Evolutionary conservation across 163 green algal species (phyloP).

Genomic region (Coccomyxa subellipsoidea): DNA sequence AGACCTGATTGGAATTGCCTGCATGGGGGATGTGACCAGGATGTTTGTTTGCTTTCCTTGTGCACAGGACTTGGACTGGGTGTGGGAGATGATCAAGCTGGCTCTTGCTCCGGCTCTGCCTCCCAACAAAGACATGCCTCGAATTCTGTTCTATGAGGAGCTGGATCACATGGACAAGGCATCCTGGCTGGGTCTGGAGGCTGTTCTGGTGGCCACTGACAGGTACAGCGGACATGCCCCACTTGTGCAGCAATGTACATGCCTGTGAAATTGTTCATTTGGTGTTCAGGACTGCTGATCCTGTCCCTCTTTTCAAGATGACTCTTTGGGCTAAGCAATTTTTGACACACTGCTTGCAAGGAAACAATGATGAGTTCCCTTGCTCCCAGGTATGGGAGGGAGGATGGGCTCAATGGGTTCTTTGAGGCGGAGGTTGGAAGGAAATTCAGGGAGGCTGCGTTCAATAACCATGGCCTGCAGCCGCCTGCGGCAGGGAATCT

Average conservation of each 20-base stretch:
- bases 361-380: background rate
- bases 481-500: slow-evolving; percentile 23
- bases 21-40: no score
- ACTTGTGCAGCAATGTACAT: background rate
- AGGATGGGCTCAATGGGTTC: slow-evolving; percentile 41
- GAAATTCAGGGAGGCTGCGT: slow-evolving; percentile 38
- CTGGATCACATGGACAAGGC: slow-evolving; percentile 28
- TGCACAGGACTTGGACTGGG: slow-evolving; percentile 33
- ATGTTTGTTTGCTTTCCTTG: no score
- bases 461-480: slow-evolving; percentile 14
- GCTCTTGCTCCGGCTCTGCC: slow-evolving; percentile 21
- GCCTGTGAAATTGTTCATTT: background rate
- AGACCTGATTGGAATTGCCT: no score
- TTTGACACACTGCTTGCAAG: background rate
- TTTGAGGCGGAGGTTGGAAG: slow-evolving; percentile 18
- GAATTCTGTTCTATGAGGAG: slow-evolving; percentile 53
- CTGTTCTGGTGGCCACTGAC: slow-evolving; percentile 58
- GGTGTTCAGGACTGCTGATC: no score
- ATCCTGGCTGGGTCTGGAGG: slow-evolving; percentile 73
- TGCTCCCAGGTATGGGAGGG: slow-evolving; percentile 50
- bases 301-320: no score
- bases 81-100: slow-evolving; percentile 53
- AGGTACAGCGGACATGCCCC: slow-evolving; percentile 32
- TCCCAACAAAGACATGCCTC: slow-evolving; percentile 8
- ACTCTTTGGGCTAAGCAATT: no score